Percentiles rank a stretch among this genome's conserved stretches.
Conservation (phyloP, 2,329 filamentous ascomycete species). For the Monosporascus sp. region DNA sequence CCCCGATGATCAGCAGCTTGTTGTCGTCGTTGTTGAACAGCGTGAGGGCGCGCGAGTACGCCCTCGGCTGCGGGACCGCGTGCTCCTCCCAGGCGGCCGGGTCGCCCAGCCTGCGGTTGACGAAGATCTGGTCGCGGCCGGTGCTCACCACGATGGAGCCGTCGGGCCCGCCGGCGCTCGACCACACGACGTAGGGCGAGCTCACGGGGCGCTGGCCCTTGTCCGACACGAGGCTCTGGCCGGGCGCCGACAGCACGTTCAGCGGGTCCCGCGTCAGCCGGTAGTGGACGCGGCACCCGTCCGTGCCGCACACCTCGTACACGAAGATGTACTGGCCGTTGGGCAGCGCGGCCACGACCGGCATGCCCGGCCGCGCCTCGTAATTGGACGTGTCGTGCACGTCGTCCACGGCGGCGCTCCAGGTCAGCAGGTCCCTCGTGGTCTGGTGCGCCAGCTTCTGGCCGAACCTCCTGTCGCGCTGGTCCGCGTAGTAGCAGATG, state of each 20-base stretch:
- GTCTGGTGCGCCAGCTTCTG: constrained; percentile 63
- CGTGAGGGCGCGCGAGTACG: constrained; percentile 16
- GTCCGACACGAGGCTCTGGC: constrained; percentile 9
- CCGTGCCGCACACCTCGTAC: constrained; percentile 25
- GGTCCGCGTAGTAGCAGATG: constrained; percentile 64
- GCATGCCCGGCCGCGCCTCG: constrained; percentile 23
- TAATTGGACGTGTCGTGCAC: constrained; percentile 42
- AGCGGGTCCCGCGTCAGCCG: constrained; percentile 16
- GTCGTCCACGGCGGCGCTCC: constrained; percentile 54
- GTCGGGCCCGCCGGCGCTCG: constrained; percentile 16
- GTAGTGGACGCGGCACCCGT: constrained; percentile 20
- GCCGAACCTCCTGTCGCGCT: constrained; percentile 57
- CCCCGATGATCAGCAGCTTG: constrained; percentile 28
- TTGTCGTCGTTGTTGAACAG: constrained; percentile 12
- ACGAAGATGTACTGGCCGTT: constrained; percentile 54
- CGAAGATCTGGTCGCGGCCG: constrained; percentile 17
- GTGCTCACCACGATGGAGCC: constrained; percentile 23
- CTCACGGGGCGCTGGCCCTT: constrained; percentile 13
- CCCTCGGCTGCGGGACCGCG: constrained; percentile 14
- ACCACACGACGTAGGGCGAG: constrained; percentile 24
- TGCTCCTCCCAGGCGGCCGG: constrained; percentile 17
- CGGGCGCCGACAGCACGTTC: constrained; percentile 11
- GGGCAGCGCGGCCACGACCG: constrained; percentile 44
- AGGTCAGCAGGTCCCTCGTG: constrained; percentile 51
- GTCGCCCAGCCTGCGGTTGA: constrained; percentile 18